phyloP scores from a whole-genome alignment of 2,329 filamentous ascomycete species.

The Penicillium sp. region DNA sequence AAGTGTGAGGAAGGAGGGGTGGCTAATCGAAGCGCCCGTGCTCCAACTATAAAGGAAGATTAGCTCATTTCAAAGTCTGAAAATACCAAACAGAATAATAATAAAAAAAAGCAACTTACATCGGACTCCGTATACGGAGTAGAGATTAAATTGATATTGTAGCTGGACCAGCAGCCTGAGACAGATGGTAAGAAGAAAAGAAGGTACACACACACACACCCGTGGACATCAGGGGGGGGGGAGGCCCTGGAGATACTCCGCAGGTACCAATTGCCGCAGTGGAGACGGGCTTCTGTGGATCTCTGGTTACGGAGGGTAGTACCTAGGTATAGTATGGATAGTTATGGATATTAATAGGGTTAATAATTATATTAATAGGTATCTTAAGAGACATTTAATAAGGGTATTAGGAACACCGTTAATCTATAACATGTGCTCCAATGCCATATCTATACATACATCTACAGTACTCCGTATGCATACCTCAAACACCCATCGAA shows the following conservation, averaged over 20 bases:
- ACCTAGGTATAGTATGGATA: background rate
- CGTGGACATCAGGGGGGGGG: background rate
- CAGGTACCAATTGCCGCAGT: slow-evolving; percentile 11
- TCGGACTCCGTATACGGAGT: background rate
- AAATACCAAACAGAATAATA: background rate
- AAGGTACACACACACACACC: background rate
- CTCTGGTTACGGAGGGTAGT: too few species aligned
- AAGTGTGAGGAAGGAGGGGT: slow-evolving; percentile 9
- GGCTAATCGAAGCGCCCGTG: slow-evolving; percentile 5
- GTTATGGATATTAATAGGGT: background rate
- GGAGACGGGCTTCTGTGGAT: slow-evolving; percentile 1
- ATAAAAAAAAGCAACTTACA: background rate
- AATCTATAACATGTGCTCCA: background rate
- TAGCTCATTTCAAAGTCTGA: background rate
- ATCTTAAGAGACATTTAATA: background rate
- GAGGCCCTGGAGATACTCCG: slow-evolving; percentile 9
- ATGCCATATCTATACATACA: background rate
- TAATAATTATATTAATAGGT: too few species aligned
- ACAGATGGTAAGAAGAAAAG: background rate
- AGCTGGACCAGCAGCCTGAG: slow-evolving; percentile 14
- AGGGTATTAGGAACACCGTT: background rate
- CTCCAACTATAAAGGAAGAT: slow-evolving; percentile 3
- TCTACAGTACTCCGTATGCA: too few species aligned
- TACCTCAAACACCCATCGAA: background rate
- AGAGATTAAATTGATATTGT: slow-evolving; percentile 2